Evolutionary conservation across 495 filamentous ascomycete genomes (phyloP).

Genomic region (Tuber calosporum): DNA sequence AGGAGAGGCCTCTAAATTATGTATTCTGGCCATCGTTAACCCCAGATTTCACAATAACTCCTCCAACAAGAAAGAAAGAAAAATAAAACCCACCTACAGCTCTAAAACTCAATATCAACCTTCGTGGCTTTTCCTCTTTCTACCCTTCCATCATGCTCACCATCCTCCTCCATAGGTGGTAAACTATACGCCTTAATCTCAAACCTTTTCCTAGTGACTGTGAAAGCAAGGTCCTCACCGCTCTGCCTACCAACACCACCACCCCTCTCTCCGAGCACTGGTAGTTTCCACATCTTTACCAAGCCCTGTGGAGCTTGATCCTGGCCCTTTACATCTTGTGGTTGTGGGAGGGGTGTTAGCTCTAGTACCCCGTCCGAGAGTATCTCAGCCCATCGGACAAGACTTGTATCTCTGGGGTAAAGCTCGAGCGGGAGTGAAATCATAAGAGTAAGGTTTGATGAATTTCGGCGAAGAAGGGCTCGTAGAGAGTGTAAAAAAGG

Average conservation of each 20-base stretch:
- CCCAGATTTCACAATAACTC: not conserved
- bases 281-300: slow-evolving; percentile 71
- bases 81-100: not conserved
- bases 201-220: slow-evolving; percentile 71
- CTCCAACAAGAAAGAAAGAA: not conserved
- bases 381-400: slow-evolving; percentile 82
- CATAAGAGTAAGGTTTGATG: slow-evolving; percentile 61
- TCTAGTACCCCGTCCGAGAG: slow-evolving; percentile 82
- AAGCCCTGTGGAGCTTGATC: slow-evolving; percentile 82
- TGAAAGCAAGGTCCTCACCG: slow-evolving; percentile 84
- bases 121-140: slow-evolving; percentile 52
- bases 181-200: slow-evolving; percentile 82
- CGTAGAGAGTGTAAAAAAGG: slow-evolving; percentile 77
- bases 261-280: slow-evolving; percentile 79
- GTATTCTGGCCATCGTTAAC: not conserved
- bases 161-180: slow-evolving; percentile 71
- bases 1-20: not conserved
- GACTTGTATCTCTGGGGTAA: slow-evolving; percentile 66
- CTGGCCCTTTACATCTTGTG: slow-evolving; percentile 7
- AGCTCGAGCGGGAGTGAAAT: slow-evolving; percentile 73
- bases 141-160: slow-evolving; percentile 50
- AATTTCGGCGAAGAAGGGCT: slow-evolving; percentile 61
- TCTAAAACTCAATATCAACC: slow-evolving; percentile 66
- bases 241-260: slow-evolving; percentile 61
- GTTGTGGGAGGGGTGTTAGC: slow-evolving; percentile 66